Evolutionary conservation across 1,284 basidiomycete species (phyloP), one percentile per base, ranked within the genome.

Genomic region (Golubevia sp.): DNA sequence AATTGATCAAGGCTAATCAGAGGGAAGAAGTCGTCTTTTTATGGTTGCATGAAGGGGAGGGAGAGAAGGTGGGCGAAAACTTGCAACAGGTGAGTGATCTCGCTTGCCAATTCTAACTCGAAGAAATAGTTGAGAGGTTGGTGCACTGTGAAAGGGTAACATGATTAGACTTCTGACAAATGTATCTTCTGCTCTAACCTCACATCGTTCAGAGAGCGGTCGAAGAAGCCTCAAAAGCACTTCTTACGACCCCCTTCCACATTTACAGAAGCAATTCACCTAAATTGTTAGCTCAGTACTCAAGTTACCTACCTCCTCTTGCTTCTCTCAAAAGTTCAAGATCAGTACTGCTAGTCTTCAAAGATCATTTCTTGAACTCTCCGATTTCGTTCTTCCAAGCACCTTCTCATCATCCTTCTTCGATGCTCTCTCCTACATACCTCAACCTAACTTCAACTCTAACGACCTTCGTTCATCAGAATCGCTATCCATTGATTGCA

Each of bases 1-100:
- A 73, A 26, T 57, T 76, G 49, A 51, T 51, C 49, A 30, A 34
- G 2, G 49, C 68, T 2, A 61, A 64, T 25, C 66, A 67, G 56
- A 61, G 63, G 23, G 71, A 77, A 51, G 69, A 77, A 49, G 73
- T 76, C 4, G 49, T 74, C 38, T 78, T 79, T 65, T 66, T 79
- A 38, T 80, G 67, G 53, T 64, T 63, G 49, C 66, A 63, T 7
- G 72, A 62, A 21, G 73, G 70, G 1, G 60, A 63, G 6, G 8
- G 54, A 3, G n/a, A n/a, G n/a, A 34, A 26, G 48, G 61, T 21
- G 24, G 34, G 8, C 30, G 24, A 44, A 59, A 62, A 38, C 44
- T 25, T 38, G 27, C 8, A 23, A 24, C 51, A 15, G 18, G 44
- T 18, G 48, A 24, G 18, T 3, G 61, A 18, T 56, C 49, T 8